Conservation (phyloP, 441 rosid species). For the Gossypium schwendimanii region DNA sequence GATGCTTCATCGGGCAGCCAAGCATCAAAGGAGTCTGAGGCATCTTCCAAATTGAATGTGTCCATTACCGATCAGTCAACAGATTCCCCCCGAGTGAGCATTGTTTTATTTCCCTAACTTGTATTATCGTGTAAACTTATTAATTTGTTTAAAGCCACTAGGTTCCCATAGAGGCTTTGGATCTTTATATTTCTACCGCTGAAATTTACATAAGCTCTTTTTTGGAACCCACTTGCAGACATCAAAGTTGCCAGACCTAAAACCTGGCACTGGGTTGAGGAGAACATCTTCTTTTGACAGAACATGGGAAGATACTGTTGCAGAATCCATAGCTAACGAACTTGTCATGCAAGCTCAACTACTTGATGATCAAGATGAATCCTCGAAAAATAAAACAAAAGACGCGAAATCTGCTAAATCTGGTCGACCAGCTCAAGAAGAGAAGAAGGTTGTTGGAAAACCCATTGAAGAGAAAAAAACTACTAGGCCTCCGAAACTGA, state of each 20-base stretch:
- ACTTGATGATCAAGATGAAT: constrained; percentile 67
- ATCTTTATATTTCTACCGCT: background rate
- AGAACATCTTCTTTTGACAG: constrained; percentile 94
- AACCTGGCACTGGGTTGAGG: constrained; percentile 58
- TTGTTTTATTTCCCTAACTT: constrained; percentile 10
- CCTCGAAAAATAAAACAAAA: constrained; percentile 54
- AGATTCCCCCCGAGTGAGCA: constrained; percentile 38
- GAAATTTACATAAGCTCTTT: background rate
- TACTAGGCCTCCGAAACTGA: constrained; percentile 71
- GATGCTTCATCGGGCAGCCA: constrained; percentile 49
- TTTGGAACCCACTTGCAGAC: constrained; percentile 27
- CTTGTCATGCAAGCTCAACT: constrained; percentile 49
- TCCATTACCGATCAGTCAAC: constrained; percentile 27
- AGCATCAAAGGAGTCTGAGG: constrained; percentile 52
- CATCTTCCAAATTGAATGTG: constrained; percentile 36
- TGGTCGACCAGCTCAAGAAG: constrained; percentile 80
- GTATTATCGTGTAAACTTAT: background rate
- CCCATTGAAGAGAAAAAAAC: constrained; percentile 64
- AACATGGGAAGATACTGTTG: constrained; percentile 91
- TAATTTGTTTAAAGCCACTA: background rate
- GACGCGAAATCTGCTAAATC: constrained; percentile 56
- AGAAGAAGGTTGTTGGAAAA: constrained; percentile 58
- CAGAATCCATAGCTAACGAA: constrained; percentile 88
- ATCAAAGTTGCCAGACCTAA: constrained; percentile 23
- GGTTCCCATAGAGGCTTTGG: background rate